Evolutionary conservation across 2,329 filamentous ascomycete genomes (phyloP).

Genomic region (Aspergillus sp.): DNA sequence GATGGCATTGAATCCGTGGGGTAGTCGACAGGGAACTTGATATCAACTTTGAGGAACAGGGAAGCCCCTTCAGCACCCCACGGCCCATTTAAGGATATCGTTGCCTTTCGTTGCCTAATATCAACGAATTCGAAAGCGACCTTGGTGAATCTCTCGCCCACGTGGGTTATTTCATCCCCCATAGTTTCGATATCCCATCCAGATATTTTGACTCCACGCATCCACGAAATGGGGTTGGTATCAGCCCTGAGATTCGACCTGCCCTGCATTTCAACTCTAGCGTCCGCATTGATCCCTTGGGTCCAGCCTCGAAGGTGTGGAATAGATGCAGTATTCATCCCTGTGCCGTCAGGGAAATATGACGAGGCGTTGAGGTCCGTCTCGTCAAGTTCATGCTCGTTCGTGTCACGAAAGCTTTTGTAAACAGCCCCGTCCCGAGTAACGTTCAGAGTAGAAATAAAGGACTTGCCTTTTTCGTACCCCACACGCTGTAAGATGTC

Average conservation of each 20-base stretch:
- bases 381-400: constrained; percentile 49
- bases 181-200: constrained; percentile 46
- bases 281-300: constrained; percentile 40
- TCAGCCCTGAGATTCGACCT: constrained; percentile 39
- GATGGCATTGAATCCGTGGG: constrained; percentile 42
- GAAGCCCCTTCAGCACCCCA: constrained; percentile 47
- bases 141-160: constrained; percentile 52
- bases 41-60: constrained; percentile 48
- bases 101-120: constrained; percentile 43
- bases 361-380: constrained; percentile 13
- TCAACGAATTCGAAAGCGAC: constrained; percentile 52
- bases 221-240: constrained; percentile 54
- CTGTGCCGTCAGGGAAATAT: constrained; percentile 22
- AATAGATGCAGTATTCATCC: constrained; percentile 42
- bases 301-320: constrained; percentile 42
- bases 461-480: constrained; percentile 58
- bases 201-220: constrained; percentile 55
- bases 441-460: constrained; percentile 56
- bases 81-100: constrained; percentile 51
- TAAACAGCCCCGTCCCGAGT: constrained; percentile 80
- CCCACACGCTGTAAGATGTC: constrained; percentile 59
- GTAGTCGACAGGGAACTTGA: constrained; percentile 51
- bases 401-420: constrained; percentile 70
- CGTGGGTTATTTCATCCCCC: constrained; percentile 52
- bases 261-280: constrained; percentile 40